Evolutionary conservation across 495 filamentous ascomycete species (phyloP), one percentile per base, ranked within the genome.

Genomic region (Podospora pseudocomata): DNA sequence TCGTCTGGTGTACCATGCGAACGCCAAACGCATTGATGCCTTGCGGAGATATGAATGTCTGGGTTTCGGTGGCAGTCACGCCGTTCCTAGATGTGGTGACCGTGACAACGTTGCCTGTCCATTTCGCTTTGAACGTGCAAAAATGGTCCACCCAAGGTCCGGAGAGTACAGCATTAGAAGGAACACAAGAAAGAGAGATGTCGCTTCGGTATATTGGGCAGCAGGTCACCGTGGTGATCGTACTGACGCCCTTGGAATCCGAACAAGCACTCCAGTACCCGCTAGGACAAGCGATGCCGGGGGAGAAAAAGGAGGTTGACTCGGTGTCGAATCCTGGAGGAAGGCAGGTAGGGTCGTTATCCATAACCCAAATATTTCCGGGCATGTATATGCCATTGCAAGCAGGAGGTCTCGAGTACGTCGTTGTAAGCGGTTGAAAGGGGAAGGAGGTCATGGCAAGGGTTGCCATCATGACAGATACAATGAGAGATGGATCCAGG

Each of bases 191-290:
- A 2, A 77, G 57, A 0, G 63, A 63, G 16, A 74, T 57, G 63
- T 56, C 53, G 55, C 30, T 64, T 13, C 63, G 27, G 58, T 54
- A 44, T 15, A 58, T n/a, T 9, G 72, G 75, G 56, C 72, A 77
- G 56, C 75, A 75, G 2, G 74, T 74, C 15, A 77, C 68, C 4
- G 75, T 77, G 7, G 73, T 74, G 65, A 75, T 71, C 30, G 64
- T 67, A 20, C n/a, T 23, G 15, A 71, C 70, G 1, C 70, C 68
- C 4, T 55, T 60, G 44, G 53, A 68, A 39, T 72, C 65, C 13
- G 65, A 65, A 55, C 75, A 75, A 2, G 73, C 73, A 19, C 30
- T 64, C 60, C 57, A 70, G 63, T 75, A 77, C 32, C 73, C 75
- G n/a, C 57, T 58, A 0, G 75, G 75, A 64, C 75, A 77, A 2